phyloP scores from a whole-genome alignment of 73 alveolate genomes.

The Tetrahymena elliotti region DNA sequence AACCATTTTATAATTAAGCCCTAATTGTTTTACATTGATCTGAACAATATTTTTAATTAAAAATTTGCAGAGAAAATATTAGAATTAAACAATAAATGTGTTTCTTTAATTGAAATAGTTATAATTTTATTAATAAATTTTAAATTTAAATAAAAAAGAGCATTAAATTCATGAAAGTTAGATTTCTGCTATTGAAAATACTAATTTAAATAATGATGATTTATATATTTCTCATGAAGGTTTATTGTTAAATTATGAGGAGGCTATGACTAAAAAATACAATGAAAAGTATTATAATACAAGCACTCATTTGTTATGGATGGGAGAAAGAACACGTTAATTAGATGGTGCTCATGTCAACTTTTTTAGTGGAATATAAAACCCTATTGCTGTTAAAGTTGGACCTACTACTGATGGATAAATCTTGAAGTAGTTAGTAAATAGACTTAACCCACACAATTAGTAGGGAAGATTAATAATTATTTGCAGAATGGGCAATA shows the following conservation, averaged over 20 bases:
- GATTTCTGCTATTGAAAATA: background rate
- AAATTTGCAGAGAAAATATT: no score
- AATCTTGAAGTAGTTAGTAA: background rate
- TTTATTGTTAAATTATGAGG: slow-evolving; percentile 37
- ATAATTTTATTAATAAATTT: no score
- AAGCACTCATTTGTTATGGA: slow-evolving; percentile 48
- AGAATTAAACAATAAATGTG: no score
- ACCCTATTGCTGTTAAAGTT: slow-evolving; percentile 49
- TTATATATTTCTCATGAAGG: slow-evolving; percentile 44
- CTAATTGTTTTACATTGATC: background rate
- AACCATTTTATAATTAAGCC: background rate
- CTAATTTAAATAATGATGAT: background rate
- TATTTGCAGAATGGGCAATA: slow-evolving; percentile 38
- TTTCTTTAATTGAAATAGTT: no score
- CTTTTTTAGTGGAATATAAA: slow-evolving; percentile 40
- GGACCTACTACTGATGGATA: slow-evolving; percentile 36
- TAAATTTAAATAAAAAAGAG: background rate
- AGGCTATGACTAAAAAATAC: slow-evolving; percentile 8
- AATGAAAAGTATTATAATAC: slow-evolving; percentile 3
- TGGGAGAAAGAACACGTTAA: slow-evolving; percentile 51
- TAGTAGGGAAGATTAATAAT: slow-evolving; percentile 35
- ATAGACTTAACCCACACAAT: slow-evolving; percentile 43
- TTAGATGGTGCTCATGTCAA: slow-evolving; percentile 47
- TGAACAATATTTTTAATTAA: no score
- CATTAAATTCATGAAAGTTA: background rate